Evolutionary conservation across 805 yeast species (phyloP), one percentile per base, ranked within the genome.

Genomic region (Candida dendrica): DNA sequence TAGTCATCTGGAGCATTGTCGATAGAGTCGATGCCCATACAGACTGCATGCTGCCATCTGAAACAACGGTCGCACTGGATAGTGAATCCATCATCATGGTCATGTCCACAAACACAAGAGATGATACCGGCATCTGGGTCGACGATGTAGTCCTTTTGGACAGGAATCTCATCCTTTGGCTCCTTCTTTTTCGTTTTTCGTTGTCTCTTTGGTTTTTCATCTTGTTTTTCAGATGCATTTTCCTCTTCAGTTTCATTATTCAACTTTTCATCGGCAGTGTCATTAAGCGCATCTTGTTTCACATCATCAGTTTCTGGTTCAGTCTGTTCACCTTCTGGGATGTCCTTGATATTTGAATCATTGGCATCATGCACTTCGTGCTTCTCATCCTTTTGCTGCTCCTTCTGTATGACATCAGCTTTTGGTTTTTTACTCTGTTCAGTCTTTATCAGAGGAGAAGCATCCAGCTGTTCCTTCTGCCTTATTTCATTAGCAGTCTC

Each of bases 31-130:
- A 85, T 86, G 7, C 83, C 84, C 76, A 88, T 86, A 62, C 98
- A 90, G n/a, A 77, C 70, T 22, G 93, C 89, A 64, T 90, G 98
- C 59, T 90, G 96, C 97, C 97, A 90, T 47, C 95, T 77, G 60
- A 76, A 81, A 61, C 98, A 90, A 29, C 77, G 72, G 59, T 89
- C 96, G 65, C 98, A 93, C 64, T 93, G 98, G 47, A 93, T 85
- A 19, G 95, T 90, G 55, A 87, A 83, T 0, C 97, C 97, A 52
- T 91, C 93, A 63, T 88, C 96, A 46, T 87, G 95, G 44, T 79
- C 85, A 51, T 71, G 80, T 1, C 80, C 88, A 69, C 98, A 91
- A 8, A 90, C 77, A 64, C 98, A 91, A 2, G 95, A 87, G 42
- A 91, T 90, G 0, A 79, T 63, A 0, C 96, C 96, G 2, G 91